These are phyloP conservation scores for Parachlorella kessleri DNA, from an alignment of 139 green algal genomes.

Conservation along the genomic window DNA sequence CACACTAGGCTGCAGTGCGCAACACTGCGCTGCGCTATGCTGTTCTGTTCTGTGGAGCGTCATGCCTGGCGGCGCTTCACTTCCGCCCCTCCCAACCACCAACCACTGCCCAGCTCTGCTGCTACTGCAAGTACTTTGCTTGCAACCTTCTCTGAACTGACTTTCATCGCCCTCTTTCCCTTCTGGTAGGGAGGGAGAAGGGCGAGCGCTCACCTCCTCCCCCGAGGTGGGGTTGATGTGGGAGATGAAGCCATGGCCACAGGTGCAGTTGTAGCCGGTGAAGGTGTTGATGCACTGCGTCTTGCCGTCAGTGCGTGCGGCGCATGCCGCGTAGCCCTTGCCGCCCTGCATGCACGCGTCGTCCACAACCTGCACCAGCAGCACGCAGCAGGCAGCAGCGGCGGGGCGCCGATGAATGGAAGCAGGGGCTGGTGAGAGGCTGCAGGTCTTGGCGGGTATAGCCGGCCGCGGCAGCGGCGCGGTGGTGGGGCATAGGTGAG, in stretches of 20 bases:
- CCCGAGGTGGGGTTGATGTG: slow-evolving; percentile 30
- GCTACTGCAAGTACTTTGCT: background rate
- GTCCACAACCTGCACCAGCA: slow-evolving; percentile 38
- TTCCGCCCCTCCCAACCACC: background rate
- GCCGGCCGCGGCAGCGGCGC: too few species aligned
- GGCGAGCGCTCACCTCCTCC: slow-evolving; percentile 34
- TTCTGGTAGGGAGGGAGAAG: too few species aligned
- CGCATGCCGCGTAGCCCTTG: slow-evolving; percentile 64
- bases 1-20: too few species aligned
- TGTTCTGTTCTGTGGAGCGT: too few species aligned
- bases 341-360: slow-evolving; percentile 68
- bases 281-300: slow-evolving; percentile 84
- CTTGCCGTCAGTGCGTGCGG: slow-evolving; percentile 50
- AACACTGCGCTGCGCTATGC: too few species aligned
- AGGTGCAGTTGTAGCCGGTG: slow-evolving; percentile 78
- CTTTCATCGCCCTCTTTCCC: too few species aligned
- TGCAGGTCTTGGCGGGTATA: too few species aligned
- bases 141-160: too few species aligned
- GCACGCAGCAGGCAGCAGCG: background rate
- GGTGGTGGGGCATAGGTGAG: too few species aligned
- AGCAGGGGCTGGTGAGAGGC: background rate
- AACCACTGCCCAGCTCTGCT: background rate
- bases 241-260: slow-evolving; percentile 59
- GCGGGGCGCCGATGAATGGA: background rate
- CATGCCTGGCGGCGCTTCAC: too few species aligned